These are phyloP conservation scores for Gastrolobium bilobum DNA, from an alignment of 306 rosid genomes.

Conservation along the genomic window DNA sequence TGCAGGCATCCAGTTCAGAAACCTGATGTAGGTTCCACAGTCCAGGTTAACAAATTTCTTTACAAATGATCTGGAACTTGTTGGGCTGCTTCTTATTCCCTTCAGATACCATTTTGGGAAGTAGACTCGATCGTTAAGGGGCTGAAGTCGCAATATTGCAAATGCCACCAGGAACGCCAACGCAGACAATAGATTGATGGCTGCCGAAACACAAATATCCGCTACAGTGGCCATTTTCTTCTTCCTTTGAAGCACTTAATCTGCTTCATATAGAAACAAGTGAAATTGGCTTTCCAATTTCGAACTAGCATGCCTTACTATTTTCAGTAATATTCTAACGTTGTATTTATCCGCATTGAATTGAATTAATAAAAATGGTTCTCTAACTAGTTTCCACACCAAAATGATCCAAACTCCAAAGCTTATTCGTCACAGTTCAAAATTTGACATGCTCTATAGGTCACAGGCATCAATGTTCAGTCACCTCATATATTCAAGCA, in stretches of 20 bases:
- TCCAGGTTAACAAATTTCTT: constrained; percentile 80
- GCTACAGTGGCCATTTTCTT: constrained; percentile 70
- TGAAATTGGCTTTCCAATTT: constrained; percentile 27
- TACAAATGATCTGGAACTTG: constrained; percentile 48
- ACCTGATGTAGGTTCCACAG: constrained; percentile 62
- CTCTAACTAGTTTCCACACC: constrained; percentile 15
- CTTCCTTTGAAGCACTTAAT: constrained; percentile 41
- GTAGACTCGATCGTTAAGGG: constrained; percentile 86
- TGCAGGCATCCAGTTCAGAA: constrained; percentile 95
- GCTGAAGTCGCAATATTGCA: constrained; percentile 83
- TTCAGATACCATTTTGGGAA: constrained; percentile 96
- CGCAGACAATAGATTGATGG: constrained; percentile 73
- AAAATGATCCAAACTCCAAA: not conserved
- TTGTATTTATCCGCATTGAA: constrained; percentile 12
- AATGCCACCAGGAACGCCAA: constrained; percentile 74
- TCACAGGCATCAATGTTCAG: not conserved
- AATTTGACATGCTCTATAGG: not conserved
- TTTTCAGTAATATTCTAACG: not conserved
- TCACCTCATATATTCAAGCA: not conserved
- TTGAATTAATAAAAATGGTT: constrained; percentile 6
- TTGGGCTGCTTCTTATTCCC: constrained; percentile 87
- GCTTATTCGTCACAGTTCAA: not conserved
- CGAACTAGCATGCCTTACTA: constrained; percentile 19
- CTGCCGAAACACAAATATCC: constrained; percentile 75
- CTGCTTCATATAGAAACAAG: constrained; percentile 45